Percentiles rank a stretch among this genome's conserved stretches.
phyloP scores from a whole-genome alignment of 495 filamentous ascomycete genomes.

The Annulohypoxylon stygium region DNA sequence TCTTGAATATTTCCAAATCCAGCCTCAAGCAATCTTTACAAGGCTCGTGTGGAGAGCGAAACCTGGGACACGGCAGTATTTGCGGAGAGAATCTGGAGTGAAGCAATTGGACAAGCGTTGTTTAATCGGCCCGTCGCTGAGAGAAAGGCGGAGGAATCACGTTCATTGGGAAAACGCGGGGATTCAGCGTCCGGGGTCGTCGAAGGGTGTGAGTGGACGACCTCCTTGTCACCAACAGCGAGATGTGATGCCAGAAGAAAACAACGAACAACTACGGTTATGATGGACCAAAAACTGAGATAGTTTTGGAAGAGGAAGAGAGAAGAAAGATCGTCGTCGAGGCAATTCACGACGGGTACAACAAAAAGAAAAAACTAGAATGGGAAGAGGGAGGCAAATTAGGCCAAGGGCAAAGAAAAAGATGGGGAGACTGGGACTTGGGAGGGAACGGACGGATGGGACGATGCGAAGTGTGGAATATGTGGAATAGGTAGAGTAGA shows the following conservation, averaged over 20 bases:
- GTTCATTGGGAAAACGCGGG: slow-evolving; percentile 54
- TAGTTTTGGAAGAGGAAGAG: slow-evolving; percentile 13
- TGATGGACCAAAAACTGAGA: slow-evolving; percentile 39
- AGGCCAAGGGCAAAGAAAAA: slow-evolving; percentile 37
- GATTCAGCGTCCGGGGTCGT: slow-evolving; percentile 47
- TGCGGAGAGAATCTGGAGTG: slow-evolving; percentile 48
- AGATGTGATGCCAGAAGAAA: slow-evolving; percentile 19
- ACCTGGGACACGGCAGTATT: slow-evolving; percentile 39
- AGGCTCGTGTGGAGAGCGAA: slow-evolving; percentile 29
- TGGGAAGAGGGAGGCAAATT: slow-evolving; percentile 26
- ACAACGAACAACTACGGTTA: slow-evolving; percentile 29
- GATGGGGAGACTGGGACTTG: slow-evolving; percentile 24
- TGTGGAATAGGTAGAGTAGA: no score
- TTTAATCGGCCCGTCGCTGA: slow-evolving; percentile 54
- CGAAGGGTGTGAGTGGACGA: slow-evolving; percentile 22
- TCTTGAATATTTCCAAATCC: slow-evolving; percentile 42
- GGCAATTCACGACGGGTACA: slow-evolving; percentile 27
- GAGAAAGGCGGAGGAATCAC: slow-evolving; percentile 51
- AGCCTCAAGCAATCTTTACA: slow-evolving; percentile 37
- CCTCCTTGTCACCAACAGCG: slow-evolving; percentile 15
- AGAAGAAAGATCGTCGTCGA: slow-evolving; percentile 37
- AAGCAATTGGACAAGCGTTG: slow-evolving; percentile 49
- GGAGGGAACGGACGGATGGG: slow-evolving; percentile 35
- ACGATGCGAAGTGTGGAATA: slow-evolving; percentile 12
- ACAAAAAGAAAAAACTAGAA: slow-evolving; percentile 25